Evolutionary conservation across 2,329 filamentous ascomycete species (phyloP).

Genomic region (Sclerotinia spermophila): DNA sequence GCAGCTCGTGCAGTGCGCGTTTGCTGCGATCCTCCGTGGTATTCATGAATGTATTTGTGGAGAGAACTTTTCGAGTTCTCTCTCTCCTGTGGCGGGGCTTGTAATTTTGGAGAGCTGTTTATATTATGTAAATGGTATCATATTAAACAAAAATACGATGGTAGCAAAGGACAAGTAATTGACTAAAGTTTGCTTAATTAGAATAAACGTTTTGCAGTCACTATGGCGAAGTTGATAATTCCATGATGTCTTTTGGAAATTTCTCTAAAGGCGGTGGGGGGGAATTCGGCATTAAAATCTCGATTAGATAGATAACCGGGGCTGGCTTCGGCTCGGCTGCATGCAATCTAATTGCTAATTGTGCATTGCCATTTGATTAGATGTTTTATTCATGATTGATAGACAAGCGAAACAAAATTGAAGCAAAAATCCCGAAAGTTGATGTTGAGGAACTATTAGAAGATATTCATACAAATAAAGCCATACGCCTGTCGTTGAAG

Average conservation of each 20-base stretch:
- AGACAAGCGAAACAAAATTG: background rate
- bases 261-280: conserved; percentile 11
- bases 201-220: background rate
- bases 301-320: background rate
- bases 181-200: conserved; percentile 3
- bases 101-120: background rate
- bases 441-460: conserved; percentile 22
- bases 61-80: conserved; percentile 16
- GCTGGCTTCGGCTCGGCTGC: background rate
- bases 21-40: conserved; percentile 25
- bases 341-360: background rate
- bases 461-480: conserved; percentile 31
- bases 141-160: conserved; percentile 3
- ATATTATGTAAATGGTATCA: conserved; percentile 11
- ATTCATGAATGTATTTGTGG: conserved; percentile 32
- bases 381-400: background rate
- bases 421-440: conserved; percentile 8
- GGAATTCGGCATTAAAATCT: conserved; percentile 1
- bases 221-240: background rate
- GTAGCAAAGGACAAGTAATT: background rate
- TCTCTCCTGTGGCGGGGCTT: background rate
- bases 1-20: conserved; percentile 21
- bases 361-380: background rate
- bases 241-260: conserved; percentile 13
- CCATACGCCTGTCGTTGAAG: conserved; percentile 29